A percentile compares a stretch with the other conserved stretches of the same genome.
These are phyloP conservation scores for Xylaria grammica DNA, from an alignment of 495 filamentous ascomycete genomes.

Conservation along the genomic window DNA sequence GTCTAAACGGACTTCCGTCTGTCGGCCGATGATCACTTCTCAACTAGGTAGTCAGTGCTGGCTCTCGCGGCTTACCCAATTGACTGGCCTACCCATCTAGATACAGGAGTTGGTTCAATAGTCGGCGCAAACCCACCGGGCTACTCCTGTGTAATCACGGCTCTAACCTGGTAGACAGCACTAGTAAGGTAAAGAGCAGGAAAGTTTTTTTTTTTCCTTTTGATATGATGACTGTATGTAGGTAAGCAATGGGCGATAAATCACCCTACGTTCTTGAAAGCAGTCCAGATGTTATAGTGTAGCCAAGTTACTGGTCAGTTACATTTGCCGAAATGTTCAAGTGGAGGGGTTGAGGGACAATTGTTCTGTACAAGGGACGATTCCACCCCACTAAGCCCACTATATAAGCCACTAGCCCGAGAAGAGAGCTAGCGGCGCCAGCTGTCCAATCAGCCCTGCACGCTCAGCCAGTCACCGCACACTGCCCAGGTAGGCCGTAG, in stretches of 20 bases:
- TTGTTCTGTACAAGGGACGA: neutral
- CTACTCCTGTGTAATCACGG: too few relatives aligned
- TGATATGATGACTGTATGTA: constrained; percentile 11
- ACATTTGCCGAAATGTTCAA: constrained; percentile 18
- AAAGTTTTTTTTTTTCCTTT: neutral
- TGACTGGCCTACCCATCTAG: neutral
- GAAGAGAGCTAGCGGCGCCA: neutral
- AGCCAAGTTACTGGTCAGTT: neutral
- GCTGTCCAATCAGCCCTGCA: neutral
- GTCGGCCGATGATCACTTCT: constrained; percentile 8
- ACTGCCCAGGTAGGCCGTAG: too few relatives aligned
- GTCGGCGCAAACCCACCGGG: neutral
- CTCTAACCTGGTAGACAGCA: neutral
- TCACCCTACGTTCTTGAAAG: neutral
- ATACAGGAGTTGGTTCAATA: neutral
- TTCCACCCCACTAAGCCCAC: neutral
- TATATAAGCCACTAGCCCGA: constrained; percentile 5
- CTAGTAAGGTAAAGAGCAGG: neutral
- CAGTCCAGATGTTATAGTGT: neutral
- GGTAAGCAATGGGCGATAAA: neutral
- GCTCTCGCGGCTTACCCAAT: neutral
- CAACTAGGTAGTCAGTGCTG: neutral
- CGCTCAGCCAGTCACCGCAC: constrained; percentile 23
- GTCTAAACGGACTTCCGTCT: neutral
- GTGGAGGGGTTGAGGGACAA: neutral